A percentile compares a stretch with the other conserved stretches of the same genome.
Conservation (phyloP, 208 protist species). For the Porcisia deanei region DNA sequence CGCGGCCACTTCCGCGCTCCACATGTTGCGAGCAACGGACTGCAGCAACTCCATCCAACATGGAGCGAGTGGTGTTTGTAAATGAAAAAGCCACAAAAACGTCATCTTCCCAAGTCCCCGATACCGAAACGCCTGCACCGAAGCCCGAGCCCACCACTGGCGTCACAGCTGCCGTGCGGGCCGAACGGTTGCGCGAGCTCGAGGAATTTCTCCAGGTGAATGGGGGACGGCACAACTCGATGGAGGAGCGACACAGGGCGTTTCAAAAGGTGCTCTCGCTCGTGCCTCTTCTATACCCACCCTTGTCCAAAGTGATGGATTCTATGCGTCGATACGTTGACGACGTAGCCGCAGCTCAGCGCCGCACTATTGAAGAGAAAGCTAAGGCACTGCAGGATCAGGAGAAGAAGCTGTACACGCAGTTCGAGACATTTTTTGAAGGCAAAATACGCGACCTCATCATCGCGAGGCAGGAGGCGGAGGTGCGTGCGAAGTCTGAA, state of each 20-base stretch:
- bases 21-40: not conserved
- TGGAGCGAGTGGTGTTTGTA: not conserved
- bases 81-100: too few relatives aligned
- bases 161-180: slow-evolving; percentile 6
- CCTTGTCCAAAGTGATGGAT: slow-evolving; percentile 28
- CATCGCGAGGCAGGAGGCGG: slow-evolving; percentile 41
- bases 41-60: not conserved
- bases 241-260: slow-evolving; percentile 37
- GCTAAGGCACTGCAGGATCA: slow-evolving; percentile 35
- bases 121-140: not conserved
- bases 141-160: not conserved
- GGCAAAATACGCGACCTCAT: slow-evolving; percentile 60
- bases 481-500: slow-evolving; percentile 31
- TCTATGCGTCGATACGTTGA: slow-evolving; percentile 41
- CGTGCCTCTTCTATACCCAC: slow-evolving; percentile 41
- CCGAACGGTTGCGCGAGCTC: slow-evolving; percentile 35
- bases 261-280: slow-evolving; percentile 40
- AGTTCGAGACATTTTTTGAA: slow-evolving; percentile 73
- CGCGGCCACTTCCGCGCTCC: not conserved
- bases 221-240: slow-evolving; percentile 34
- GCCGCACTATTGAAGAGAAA: slow-evolving; percentile 16
- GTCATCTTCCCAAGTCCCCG: not conserved
- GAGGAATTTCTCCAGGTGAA: slow-evolving; percentile 31
- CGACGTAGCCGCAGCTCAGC: slow-evolving; percentile 26
- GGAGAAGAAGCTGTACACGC: slow-evolving; percentile 43